Evolutionary conservation across 1,284 basidiomycete genomes (phyloP).

Genomic region (Sporisorium graminicola): DNA sequence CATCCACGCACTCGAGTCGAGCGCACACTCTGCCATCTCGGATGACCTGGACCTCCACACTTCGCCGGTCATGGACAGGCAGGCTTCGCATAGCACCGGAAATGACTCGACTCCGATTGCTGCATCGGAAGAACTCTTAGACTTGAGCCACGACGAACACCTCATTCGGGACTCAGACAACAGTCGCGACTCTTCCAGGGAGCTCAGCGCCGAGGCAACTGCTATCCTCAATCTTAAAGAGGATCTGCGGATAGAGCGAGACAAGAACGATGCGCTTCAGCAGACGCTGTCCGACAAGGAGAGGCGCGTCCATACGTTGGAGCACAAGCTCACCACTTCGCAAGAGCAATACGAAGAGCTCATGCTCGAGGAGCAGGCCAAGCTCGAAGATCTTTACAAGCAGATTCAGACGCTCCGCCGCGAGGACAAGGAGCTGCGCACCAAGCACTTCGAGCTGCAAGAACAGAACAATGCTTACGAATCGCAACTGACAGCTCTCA

Average conservation of each 20-base stretch:
- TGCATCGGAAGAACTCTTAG: conserved; percentile 27
- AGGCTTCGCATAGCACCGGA: conserved; percentile 30
- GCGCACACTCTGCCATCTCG: conserved; percentile 30
- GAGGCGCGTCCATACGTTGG: conserved; percentile 36
- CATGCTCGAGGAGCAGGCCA: conserved; percentile 43
- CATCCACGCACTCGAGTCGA: conserved; percentile 42
- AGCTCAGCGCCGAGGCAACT: conserved; percentile 35
- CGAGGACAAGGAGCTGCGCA: conserved; percentile 44
- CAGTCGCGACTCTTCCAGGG: conserved; percentile 40
- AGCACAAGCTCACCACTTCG: conserved; percentile 46
- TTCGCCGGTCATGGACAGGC: conserved; percentile 30
- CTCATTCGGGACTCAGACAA: conserved; percentile 31
- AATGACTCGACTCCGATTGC: conserved; percentile 36
- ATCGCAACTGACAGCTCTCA: conserved; percentile 33
- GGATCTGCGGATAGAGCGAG: conserved; percentile 46
- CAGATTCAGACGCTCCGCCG: conserved; percentile 42
- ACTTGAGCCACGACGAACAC: conserved; percentile 32
- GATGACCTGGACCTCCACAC: conserved; percentile 23
- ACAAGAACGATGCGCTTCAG: conserved; percentile 46
- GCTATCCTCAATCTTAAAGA: conserved; percentile 43
- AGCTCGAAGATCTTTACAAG: conserved; percentile 40
- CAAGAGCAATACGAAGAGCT: conserved; percentile 51
- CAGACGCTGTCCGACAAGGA: conserved; percentile 47
- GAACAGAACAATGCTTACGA: conserved; percentile 46
- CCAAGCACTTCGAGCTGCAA: conserved; percentile 37